Conservation (phyloP, 2,329 filamentous ascomycete species). For the Intubia oerlemansii region DNA sequence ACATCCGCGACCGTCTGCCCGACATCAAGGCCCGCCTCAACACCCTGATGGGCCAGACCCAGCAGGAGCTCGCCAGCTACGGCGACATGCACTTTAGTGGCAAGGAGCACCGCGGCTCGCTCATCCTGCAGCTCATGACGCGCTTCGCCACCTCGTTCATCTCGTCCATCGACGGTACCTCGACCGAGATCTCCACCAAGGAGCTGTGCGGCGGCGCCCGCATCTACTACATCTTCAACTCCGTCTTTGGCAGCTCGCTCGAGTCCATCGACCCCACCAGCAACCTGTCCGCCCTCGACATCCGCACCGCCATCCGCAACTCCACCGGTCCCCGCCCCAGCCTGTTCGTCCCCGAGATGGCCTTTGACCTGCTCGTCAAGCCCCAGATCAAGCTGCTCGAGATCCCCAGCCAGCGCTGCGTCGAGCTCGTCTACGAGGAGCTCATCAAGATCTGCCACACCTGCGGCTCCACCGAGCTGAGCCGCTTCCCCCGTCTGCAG, state of each 20-base stretch:
- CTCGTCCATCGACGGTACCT: slow-evolving; percentile 95
- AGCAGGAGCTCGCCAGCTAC: slow-evolving; percentile 94
- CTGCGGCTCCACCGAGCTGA: slow-evolving; percentile 84
- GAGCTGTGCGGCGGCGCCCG: slow-evolving; percentile 86
- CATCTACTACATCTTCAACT: slow-evolving; percentile 99
- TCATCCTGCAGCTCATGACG: slow-evolving; percentile 95
- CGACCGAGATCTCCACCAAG: slow-evolving; percentile 95
- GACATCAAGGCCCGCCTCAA: slow-evolving; percentile 97
- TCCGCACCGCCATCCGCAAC: slow-evolving; percentile 91
- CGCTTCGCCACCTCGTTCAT: slow-evolving; percentile 96
- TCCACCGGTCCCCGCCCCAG: slow-evolving; percentile 91
- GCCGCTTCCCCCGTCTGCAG: slow-evolving; percentile 78
- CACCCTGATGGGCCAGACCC: slow-evolving; percentile 98
- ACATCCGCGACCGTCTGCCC: slow-evolving; percentile 85
- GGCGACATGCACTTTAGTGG: slow-evolving; percentile 95
- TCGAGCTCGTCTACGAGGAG: slow-evolving; percentile 96
- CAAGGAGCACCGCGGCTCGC: slow-evolving; percentile 84
- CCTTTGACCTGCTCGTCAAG: slow-evolving; percentile 92
- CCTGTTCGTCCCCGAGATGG: slow-evolving; percentile 91
- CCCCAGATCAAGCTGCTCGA: slow-evolving; percentile 96
- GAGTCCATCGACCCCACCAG: slow-evolving; percentile 92
- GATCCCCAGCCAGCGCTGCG: slow-evolving; percentile 83
- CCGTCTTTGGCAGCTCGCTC: slow-evolving; percentile 87
- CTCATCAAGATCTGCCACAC: slow-evolving; percentile 99
- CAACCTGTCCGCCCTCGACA: slow-evolving; percentile 85